Evolutionary conservation across 257 asterid genomes (phyloP).

Genomic region (Solanum dulcamara): DNA sequence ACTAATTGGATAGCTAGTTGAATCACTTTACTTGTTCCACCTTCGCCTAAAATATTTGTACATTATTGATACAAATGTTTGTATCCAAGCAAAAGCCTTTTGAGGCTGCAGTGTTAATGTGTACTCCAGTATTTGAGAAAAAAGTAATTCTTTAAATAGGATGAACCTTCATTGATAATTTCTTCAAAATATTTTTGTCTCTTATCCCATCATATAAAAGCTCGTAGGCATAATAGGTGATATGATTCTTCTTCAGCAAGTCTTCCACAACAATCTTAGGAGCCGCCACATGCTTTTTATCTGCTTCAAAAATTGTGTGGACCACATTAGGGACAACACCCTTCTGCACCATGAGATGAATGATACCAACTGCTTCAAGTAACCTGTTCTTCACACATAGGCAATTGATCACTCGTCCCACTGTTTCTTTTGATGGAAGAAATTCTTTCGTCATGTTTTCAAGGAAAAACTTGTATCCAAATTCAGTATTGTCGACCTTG

Average conservation of each 20-base stretch:
- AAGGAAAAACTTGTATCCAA: slow-evolving; percentile 43
- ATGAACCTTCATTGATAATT: slow-evolving; percentile 15
- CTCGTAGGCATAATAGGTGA: slow-evolving; percentile 63
- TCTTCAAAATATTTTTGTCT: slow-evolving; percentile 49
- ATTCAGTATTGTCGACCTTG: slow-evolving; percentile 53
- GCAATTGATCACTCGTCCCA: slow-evolving; percentile 77
- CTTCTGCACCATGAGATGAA: slow-evolving; percentile 64
- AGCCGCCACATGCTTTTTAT: slow-evolving; percentile 64
- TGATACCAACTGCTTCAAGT: slow-evolving; percentile 51
- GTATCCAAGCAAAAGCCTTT: not conserved
- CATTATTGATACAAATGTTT: not conserved
- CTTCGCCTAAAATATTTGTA: not conserved
- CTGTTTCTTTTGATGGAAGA: slow-evolving; percentile 43
- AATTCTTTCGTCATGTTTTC: slow-evolving; percentile 39
- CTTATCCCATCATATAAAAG: slow-evolving; percentile 66
- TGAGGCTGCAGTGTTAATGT: not conserved
- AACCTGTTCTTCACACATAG: slow-evolving; percentile 53
- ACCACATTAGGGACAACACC: slow-evolving; percentile 69
- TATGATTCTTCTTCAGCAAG: slow-evolving; percentile 59
- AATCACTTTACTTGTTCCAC: not conserved
- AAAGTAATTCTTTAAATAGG: not conserved
- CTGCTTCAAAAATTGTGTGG: slow-evolving; percentile 56
- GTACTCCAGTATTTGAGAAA: not conserved
- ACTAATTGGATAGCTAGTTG: not conserved
- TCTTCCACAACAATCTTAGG: slow-evolving; percentile 85